Evolutionary conservation across 176 grass and related monocot species (phyloP).

Genomic region (Thalia dealbata): DNA sequence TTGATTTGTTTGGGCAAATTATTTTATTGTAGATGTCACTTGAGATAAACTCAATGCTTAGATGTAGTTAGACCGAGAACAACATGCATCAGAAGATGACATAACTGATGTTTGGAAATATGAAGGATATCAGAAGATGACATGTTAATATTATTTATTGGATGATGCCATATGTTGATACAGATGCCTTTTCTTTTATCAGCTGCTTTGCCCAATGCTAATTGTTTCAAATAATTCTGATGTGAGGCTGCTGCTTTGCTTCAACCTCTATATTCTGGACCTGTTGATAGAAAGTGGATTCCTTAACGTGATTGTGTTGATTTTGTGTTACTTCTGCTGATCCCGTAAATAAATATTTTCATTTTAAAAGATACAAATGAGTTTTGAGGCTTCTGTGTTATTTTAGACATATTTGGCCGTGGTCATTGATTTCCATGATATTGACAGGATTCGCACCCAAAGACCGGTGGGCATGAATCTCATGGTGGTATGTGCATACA

Average conservation of each 20-base stretch:
- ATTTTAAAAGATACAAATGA: background rate
- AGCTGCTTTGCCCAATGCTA: background rate
- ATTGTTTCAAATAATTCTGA: background rate
- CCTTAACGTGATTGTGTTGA: background rate
- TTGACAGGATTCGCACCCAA: slow-evolving; percentile 46
- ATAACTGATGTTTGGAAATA: background rate
- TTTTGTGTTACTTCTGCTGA: background rate
- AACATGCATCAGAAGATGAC: no score
- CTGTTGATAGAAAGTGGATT: background rate
- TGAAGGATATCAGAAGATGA: background rate
- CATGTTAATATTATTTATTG: background rate
- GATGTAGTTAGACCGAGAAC: no score
- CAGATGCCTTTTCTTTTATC: background rate
- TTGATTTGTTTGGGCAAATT: background rate
- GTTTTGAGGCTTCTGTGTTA: slow-evolving; percentile 2
- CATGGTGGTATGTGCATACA: slow-evolving; percentile 32
- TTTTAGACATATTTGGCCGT: background rate
- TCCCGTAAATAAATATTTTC: background rate
- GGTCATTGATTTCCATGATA: slow-evolving; percentile 5
- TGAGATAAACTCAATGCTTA: no score
- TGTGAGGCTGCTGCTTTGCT: background rate
- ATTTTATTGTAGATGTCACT: no score
- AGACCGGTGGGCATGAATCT: slow-evolving; percentile 44
- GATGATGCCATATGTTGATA: background rate
- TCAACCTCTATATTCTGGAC: background rate